Evolutionary conservation across 2,329 filamentous ascomycete genomes (phyloP).

Genomic region (Nemania serpens): DNA sequence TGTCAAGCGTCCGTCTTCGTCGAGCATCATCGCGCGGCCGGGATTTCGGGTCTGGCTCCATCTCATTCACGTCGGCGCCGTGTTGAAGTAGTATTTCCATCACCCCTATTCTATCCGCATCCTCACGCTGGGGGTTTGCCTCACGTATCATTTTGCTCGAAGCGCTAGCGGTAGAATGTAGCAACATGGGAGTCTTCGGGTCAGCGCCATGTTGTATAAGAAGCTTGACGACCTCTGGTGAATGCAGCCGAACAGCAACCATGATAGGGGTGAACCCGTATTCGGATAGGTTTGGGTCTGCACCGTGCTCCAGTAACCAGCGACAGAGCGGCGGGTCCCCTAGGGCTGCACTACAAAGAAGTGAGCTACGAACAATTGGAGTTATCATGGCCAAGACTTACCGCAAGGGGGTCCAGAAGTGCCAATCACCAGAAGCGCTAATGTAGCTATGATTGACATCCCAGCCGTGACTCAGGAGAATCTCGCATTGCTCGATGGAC

Average conservation of each 20-base stretch:
- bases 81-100: constrained; percentile 30
- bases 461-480: constrained; percentile 29
- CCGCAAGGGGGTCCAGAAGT: constrained; percentile 33
- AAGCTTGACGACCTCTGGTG: constrained; percentile 30
- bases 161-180: constrained; percentile 32
- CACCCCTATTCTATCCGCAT: constrained; percentile 30
- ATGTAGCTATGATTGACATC: constrained; percentile 35
- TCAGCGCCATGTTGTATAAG: constrained; percentile 32
- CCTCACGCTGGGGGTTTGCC: constrained; percentile 28
- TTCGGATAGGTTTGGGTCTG: constrained; percentile 31
- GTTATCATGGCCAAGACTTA: constrained; percentile 13
- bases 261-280: constrained; percentile 35
- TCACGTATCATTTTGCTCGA: constrained; percentile 25
- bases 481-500: constrained; percentile 31
- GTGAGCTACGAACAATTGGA: constrained; percentile 15
- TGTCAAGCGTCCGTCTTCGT: constrained; percentile 31
- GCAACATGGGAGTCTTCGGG: constrained; percentile 31
- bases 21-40: constrained; percentile 31
- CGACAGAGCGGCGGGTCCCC: constrained; percentile 29
- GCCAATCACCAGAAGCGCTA: constrained; percentile 31
- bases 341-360: constrained; percentile 27
- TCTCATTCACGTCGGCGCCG: constrained; percentile 34
- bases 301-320: constrained; percentile 32
- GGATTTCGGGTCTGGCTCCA: constrained; percentile 34
- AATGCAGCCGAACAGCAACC: constrained; percentile 32